Conservation (phyloP, 23 red algal species). For the Gracilaria domingensis region DNA sequence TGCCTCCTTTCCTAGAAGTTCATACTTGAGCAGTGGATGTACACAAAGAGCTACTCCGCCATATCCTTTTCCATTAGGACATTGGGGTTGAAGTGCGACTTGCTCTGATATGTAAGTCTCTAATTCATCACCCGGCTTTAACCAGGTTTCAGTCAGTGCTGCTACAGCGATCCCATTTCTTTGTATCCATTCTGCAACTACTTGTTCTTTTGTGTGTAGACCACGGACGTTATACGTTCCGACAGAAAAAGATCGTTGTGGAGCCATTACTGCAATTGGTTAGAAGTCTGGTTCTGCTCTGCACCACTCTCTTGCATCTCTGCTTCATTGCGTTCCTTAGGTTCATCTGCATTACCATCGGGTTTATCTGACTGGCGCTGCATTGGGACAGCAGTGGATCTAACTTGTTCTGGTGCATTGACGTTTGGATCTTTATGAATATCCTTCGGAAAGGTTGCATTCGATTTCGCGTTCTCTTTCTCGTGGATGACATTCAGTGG, state of each 20-base stretch:
- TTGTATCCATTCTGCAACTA: not conserved
- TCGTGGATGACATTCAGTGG: too few species aligned
- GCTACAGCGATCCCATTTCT: not conserved
- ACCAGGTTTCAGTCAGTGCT: slow-evolving; percentile 15
- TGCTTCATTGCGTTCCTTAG: not conserved
- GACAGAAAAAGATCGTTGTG: not conserved
- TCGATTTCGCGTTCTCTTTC: too few species aligned
- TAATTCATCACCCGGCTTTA: slow-evolving; percentile 4
- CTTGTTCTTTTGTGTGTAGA: not conserved
- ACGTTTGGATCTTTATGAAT: too few species aligned
- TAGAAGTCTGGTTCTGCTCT: slow-evolving; percentile 1
- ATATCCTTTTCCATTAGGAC: slow-evolving; percentile 17
- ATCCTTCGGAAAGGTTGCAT: too few species aligned
- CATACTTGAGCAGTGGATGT: slow-evolving; percentile 19
- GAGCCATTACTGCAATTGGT: slow-evolving; percentile 1
- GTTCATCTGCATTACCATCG: not conserved
- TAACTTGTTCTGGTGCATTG: too few species aligned
- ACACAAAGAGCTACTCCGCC: slow-evolving; percentile 19
- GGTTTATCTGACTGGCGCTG: too few species aligned
- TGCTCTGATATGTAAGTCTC: slow-evolving; percentile 1
- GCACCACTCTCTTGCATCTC: not conserved
- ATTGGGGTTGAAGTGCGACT: not conserved
- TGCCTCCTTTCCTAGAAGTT: not conserved
- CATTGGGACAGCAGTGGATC: too few species aligned
- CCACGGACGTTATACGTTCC: slow-evolving; percentile 25